Percentiles rank a stretch among this genome's conserved stretches.
These are phyloP conservation scores for Ophiostoma pallidulum DNA, from an alignment of 2,329 filamentous ascomycete genomes.

Conservation along the genomic window DNA sequence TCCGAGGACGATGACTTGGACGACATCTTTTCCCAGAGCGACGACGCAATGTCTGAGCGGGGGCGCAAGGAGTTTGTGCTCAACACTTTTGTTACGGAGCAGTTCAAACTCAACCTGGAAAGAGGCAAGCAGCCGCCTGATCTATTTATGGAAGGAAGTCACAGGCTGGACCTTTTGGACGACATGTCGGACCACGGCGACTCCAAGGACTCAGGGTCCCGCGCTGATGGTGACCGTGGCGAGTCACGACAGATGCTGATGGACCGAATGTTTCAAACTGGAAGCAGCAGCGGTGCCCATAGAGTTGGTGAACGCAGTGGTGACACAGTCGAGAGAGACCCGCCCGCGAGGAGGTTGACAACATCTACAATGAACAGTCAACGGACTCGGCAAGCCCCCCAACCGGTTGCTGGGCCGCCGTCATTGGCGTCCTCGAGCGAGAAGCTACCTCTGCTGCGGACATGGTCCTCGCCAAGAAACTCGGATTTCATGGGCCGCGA, in stretches of 20 bases:
- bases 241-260: slow-evolving; percentile 14
- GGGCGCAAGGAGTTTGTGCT: slow-evolving; percentile 14
- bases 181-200: slow-evolving; percentile 13
- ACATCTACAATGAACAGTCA: slow-evolving; percentile 3
- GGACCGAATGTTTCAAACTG: slow-evolving; percentile 12
- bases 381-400: not conserved
- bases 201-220: not conserved
- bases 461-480: slow-evolving; percentile 9
- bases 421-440: slow-evolving; percentile 10
- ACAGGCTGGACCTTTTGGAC: slow-evolving; percentile 12
- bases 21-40: slow-evolving; percentile 12
- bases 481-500: slow-evolving; percentile 16
- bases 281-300: not conserved
- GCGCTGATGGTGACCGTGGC: not conserved
- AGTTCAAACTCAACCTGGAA: slow-evolving; percentile 15
- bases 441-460: slow-evolving; percentile 13
- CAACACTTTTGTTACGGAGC: slow-evolving; percentile 15
- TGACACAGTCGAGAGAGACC: not conserved
- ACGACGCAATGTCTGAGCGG: slow-evolving; percentile 15
- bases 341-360: not conserved
- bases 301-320: not conserved
- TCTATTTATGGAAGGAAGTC: slow-evolving; percentile 8
- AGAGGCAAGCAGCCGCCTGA: slow-evolving; percentile 12
- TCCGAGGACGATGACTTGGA: slow-evolving; percentile 14
- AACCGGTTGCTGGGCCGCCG: not conserved